phyloP scores from a whole-genome alignment of 1,139 yeast genomes.

The Schwanniomyces etchellsii region DNA sequence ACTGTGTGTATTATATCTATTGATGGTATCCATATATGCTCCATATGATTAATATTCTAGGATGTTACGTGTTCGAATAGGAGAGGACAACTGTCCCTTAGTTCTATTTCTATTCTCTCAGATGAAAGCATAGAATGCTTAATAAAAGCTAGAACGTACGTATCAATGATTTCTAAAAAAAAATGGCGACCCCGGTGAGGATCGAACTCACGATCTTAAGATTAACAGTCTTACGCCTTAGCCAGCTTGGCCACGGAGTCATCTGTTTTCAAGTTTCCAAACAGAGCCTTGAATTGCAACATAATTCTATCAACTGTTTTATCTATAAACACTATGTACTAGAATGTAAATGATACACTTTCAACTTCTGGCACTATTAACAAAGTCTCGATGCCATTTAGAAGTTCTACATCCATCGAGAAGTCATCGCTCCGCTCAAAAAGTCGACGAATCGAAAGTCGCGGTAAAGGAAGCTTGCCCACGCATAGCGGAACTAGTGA shows the following conservation, averaged over 20 bases:
- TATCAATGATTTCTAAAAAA: too few relatives aligned
- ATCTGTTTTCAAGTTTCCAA: background rate
- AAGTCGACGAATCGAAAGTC: slow-evolving; percentile 42
- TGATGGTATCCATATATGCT: too few relatives aligned
- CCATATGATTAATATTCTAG: too few relatives aligned
- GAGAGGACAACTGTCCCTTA: too few relatives aligned
- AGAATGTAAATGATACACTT: slow-evolving; percentile 56
- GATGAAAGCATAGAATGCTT: too few relatives aligned
- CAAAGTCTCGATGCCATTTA: slow-evolving; percentile 63
- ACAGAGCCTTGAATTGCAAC: background rate
- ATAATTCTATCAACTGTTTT: slow-evolving; percentile 1
- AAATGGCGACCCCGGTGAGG: slow-evolving; percentile 28
- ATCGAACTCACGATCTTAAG: slow-evolving; percentile 39
- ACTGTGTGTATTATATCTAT: too few relatives aligned
- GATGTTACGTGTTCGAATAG: too few relatives aligned
- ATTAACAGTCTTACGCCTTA: slow-evolving; percentile 41
- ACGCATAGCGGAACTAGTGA: slow-evolving; percentile 67
- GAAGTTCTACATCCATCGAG: slow-evolving; percentile 56
- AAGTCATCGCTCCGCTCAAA: slow-evolving; percentile 20
- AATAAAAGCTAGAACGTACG: too few relatives aligned
- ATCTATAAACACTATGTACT: slow-evolving; percentile 7
- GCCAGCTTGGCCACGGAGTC: slow-evolving; percentile 41
- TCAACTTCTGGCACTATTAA: slow-evolving; percentile 71
- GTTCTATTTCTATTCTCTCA: too few relatives aligned
- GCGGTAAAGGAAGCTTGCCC: slow-evolving; percentile 70